Conservation (phyloP, 495 filamentous ascomycete species). For the Hyaloscypha variabilis region DNA sequence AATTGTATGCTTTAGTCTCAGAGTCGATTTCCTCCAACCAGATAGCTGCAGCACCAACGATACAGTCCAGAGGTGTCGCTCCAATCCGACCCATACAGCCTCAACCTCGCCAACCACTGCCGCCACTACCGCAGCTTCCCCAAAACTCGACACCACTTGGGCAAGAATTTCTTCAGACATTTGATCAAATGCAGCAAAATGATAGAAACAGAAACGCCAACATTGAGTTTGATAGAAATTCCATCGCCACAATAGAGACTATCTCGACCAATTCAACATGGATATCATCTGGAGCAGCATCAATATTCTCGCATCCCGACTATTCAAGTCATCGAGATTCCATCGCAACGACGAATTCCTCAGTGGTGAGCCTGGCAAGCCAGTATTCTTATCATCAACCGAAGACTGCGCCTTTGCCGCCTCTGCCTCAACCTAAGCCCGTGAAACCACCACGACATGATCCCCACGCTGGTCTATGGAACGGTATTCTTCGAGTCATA, state of each 20-base stretch:
- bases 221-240: conserved; percentile 9
- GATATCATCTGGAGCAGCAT: conserved; percentile 7
- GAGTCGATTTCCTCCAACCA: conserved; percentile 6
- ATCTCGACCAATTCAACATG: background rate
- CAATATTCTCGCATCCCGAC: conserved; percentile 1
- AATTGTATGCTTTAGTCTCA: conserved; percentile 16
- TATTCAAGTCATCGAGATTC: conserved; percentile 6
- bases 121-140: background rate
- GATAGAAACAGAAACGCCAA: background rate
- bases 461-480: conserved; percentile 23
- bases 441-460: conserved; percentile 23
- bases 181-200: background rate
- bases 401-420: background rate
- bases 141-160: background rate
- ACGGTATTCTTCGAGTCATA: conserved; percentile 24
- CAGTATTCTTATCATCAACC: conserved; percentile 4
- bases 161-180: background rate
- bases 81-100: conserved; percentile 16
- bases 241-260: conserved; percentile 8
- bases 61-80: background rate
- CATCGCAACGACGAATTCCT: conserved; percentile 14
- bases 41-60: background rate
- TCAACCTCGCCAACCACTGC: conserved; percentile 6
- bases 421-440: background rate
- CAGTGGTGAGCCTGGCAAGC: conserved; percentile 3